phyloP scores from a whole-genome alignment of 2,329 filamentous ascomycete genomes.

The Clonostachys solani region DNA sequence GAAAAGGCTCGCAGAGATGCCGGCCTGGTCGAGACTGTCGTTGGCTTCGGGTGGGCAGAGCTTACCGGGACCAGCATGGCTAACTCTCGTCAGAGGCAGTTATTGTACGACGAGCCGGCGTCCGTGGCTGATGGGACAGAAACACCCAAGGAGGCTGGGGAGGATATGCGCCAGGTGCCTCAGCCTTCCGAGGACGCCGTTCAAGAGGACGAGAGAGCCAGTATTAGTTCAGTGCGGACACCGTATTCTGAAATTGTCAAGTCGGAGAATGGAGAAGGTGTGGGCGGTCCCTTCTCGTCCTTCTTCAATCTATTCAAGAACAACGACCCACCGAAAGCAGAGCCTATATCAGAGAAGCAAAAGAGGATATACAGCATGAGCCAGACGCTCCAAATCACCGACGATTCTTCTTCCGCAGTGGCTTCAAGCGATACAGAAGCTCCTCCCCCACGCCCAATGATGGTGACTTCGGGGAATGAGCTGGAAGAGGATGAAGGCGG shows the following conservation, averaged over 20 bases:
- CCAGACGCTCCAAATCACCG: slow-evolving; percentile 56
- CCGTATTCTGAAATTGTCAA: slow-evolving; percentile 14
- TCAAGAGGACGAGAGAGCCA: slow-evolving; percentile 61
- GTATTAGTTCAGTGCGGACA: slow-evolving; percentile 40
- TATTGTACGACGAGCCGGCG: slow-evolving; percentile 17
- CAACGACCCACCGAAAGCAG: slow-evolving; percentile 44
- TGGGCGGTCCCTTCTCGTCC: slow-evolving; percentile 49
- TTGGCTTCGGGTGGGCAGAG: slow-evolving; percentile 93
- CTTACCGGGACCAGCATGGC: slow-evolving; percentile 67
- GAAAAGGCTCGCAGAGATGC: slow-evolving; percentile 93
- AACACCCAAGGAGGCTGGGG: slow-evolving; percentile 21
- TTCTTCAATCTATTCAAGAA: slow-evolving; percentile 73
- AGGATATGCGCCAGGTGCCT: slow-evolving; percentile 56
- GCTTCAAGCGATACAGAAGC: background rate
- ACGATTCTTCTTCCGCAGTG: background rate
- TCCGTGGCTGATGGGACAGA: slow-evolving; percentile 21
- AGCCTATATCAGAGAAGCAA: slow-evolving; percentile 51
- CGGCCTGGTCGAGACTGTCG: slow-evolving; percentile 86
- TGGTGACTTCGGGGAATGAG: slow-evolving; percentile 47
- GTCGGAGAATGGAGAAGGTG: slow-evolving; percentile 14
- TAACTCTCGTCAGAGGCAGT: slow-evolving; percentile 36
- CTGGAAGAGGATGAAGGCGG: slow-evolving; percentile 34
- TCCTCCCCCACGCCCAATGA: slow-evolving; percentile 10
- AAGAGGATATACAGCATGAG: slow-evolving; percentile 72
- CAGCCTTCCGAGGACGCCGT: slow-evolving; percentile 64